Percentiles rank a stretch among this genome's conserved stretches.
These are phyloP conservation scores for Glonium stellatum DNA, from an alignment of 495 filamentous ascomycete species.

Conservation along the genomic window DNA sequence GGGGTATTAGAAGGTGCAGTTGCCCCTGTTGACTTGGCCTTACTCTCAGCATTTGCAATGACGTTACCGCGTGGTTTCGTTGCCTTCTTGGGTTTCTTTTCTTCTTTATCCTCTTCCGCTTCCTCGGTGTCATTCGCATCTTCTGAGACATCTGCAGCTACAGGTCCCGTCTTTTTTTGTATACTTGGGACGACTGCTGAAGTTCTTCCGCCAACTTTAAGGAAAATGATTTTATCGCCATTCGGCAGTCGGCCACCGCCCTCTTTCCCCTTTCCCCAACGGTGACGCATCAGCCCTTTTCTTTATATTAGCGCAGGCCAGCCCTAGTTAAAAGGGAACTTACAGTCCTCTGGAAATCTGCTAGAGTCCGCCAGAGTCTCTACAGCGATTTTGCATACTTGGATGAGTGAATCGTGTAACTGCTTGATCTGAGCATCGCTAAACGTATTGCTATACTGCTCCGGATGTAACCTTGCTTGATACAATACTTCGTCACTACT, in stretches of 20 bases:
- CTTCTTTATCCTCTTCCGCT: constrained; percentile 18
- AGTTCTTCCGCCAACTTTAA: constrained; percentile 84
- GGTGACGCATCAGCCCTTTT: constrained; percentile 72
- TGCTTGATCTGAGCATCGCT: constrained; percentile 59
- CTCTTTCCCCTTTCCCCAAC: constrained; percentile 87
- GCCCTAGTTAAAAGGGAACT: not conserved
- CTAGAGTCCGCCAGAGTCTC: constrained; percentile 73
- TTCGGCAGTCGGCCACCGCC: constrained; percentile 64
- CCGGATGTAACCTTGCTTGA: constrained; percentile 80
- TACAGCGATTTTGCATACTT: constrained; percentile 72
- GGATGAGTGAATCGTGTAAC: constrained; percentile 65
- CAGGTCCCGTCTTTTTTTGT: constrained; percentile 71
- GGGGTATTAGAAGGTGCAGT: not conserved
- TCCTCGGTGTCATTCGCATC: constrained; percentile 20
- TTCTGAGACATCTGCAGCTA: constrained; percentile 34
- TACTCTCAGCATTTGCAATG: not conserved
- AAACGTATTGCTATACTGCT: constrained; percentile 84
- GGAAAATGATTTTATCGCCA: constrained; percentile 71
- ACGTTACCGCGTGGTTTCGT: not conserved
- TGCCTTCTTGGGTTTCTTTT: constrained; percentile 12
- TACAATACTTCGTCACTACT: constrained; percentile 74
- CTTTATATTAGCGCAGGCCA: not conserved
- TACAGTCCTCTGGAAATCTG: constrained; percentile 71
- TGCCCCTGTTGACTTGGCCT: not conserved
- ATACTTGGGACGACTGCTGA: constrained; percentile 77